phyloP scores from a whole-genome alignment of 345 rosid species.

The Rhodamnia rubescens region DNA sequence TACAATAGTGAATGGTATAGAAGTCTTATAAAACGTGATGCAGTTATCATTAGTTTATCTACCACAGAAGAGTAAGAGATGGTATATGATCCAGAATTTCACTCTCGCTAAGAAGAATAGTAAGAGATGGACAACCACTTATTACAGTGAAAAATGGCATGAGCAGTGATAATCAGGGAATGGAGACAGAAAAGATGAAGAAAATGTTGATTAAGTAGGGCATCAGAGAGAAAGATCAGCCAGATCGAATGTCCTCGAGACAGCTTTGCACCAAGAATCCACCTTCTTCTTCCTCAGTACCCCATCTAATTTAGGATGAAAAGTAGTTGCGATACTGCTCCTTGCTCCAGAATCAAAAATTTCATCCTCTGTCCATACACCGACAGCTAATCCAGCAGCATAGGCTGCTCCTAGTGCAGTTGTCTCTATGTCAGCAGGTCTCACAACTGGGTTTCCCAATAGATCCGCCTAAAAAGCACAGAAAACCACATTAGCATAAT shows the following conservation, averaged over 20 bases:
- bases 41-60: not conserved
- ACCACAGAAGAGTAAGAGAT: not conserved
- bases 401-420: constrained; percentile 95
- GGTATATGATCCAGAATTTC: not conserved
- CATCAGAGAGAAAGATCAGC: constrained; percentile 61
- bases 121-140: not conserved
- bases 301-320: constrained; percentile 39
- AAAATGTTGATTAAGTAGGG: not conserved
- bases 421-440: constrained; percentile 83
- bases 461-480: constrained; percentile 55
- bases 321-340: constrained; percentile 27
- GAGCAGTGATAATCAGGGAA: not conserved
- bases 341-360: constrained; percentile 46
- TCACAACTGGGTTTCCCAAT: constrained; percentile 81
- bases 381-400: constrained; percentile 88
- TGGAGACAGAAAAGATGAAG: not conserved
- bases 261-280: constrained; percentile 84
- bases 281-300: constrained; percentile 59
- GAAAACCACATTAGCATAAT: not conserved
- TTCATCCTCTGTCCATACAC: constrained; percentile 68
- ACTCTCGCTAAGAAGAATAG: not conserved
- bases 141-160: not conserved
- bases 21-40: not conserved
- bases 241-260: constrained; percentile 56
- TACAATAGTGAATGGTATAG: not conserved